Evolutionary conservation across 2,329 filamentous ascomycete genomes (phyloP).

Genomic region (Akanthomyces uredinophilus): DNA sequence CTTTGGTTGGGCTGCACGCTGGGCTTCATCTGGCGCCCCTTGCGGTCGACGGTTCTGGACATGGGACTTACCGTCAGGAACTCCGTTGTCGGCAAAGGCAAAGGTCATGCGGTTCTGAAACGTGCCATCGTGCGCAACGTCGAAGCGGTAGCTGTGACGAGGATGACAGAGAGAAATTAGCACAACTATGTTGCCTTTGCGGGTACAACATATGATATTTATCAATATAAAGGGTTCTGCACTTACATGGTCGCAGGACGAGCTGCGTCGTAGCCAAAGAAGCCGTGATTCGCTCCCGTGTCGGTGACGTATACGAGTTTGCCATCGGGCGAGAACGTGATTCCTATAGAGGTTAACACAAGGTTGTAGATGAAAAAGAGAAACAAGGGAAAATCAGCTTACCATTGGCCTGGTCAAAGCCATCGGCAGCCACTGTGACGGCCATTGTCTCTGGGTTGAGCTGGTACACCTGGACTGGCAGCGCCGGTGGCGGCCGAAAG

Average conservation of each 20-base stretch:
- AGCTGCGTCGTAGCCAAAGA: conserved; percentile 37
- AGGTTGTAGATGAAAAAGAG: neutral
- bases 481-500: conserved; percentile 47
- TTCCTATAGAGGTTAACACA: conserved; percentile 28
- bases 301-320: conserved; percentile 51
- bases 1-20: neutral
- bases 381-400: neutral
- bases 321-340: conserved; percentile 52
- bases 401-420: conserved; percentile 51
- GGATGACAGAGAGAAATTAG: neutral
- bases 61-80: conserved; percentile 53
- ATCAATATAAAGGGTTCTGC: neutral
- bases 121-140: conserved; percentile 41
- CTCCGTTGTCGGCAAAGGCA: conserved; percentile 47
- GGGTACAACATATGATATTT: neutral
- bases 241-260: conserved; percentile 44
- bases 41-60: neutral
- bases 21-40: neutral
- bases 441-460: conserved; percentile 46
- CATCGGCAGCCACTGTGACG: conserved; percentile 52
- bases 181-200: neutral
- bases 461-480: conserved; percentile 56
- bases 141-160: conserved; percentile 43
- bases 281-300: conserved; percentile 44
- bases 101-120: conserved; percentile 48